Conservation (phyloP, 257 asterid genomes). For the Rehmannia glutinosa region DNA sequence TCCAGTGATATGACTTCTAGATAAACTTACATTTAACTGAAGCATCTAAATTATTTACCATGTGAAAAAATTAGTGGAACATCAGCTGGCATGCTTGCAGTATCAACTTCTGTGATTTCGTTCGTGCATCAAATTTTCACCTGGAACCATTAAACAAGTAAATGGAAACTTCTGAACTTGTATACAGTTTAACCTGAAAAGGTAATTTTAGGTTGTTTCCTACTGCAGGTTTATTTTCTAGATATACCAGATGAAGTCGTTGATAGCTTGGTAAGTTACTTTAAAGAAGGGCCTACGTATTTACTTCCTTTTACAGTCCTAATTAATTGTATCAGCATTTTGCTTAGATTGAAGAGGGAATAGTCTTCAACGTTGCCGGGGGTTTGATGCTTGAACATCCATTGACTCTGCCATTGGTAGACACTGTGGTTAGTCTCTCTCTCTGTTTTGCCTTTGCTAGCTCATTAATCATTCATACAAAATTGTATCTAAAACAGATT, state of each 20-base stretch:
- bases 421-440: slow-evolving; percentile 57
- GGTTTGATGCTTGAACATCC: slow-evolving; percentile 97
- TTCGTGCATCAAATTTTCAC: not conserved
- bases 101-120: too few species aligned
- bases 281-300: not conserved
- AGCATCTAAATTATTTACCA: not conserved
- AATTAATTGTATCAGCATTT: slow-evolving; percentile 5
- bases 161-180: not conserved
- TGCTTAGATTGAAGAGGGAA: slow-evolving; percentile 74
- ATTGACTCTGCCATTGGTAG: slow-evolving; percentile 68
- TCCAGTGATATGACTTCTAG: too few species aligned
- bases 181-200: not conserved
- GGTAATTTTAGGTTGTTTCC: slow-evolving; percentile 14
- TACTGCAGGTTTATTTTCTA: slow-evolving; percentile 73
- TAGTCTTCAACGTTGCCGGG: slow-evolving; percentile 72
- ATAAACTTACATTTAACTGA: too few species aligned
- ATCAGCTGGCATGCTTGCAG: not conserved
- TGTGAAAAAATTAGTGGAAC: not conserved
- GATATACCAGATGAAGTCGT: slow-evolving; percentile 78
- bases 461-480: not conserved
- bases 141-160: not conserved
- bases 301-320: slow-evolving; percentile 14
- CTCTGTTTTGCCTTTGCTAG: not conserved
- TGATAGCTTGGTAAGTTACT: slow-evolving; percentile 61
- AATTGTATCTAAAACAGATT: not conserved